Evolutionary conservation across 192 early-diverging fungal species (phyloP).

Genomic region (Entomortierella parvispora): DNA sequence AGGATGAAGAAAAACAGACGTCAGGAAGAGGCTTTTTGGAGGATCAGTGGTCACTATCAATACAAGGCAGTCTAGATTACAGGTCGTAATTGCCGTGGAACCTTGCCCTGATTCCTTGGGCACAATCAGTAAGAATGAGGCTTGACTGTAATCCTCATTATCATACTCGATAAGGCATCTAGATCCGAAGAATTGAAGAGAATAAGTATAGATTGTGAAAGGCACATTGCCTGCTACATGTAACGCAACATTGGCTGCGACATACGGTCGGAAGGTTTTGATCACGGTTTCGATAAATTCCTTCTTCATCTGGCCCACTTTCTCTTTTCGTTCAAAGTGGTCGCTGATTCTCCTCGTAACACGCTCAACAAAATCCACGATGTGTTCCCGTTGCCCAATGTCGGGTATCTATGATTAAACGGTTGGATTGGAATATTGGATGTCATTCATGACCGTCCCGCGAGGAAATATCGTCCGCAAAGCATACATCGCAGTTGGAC

Average conservation of each 20-base stretch:
- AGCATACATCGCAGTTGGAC: no score
- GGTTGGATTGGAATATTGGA: background rate
- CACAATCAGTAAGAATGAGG: conserved; percentile 22
- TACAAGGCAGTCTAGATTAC: conserved; percentile 21
- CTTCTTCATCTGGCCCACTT: conserved; percentile 21
- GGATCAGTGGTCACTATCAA: no score
- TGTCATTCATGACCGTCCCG: no score
- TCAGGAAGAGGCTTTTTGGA: background rate
- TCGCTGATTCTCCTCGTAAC: conserved; percentile 9
- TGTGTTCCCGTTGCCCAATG: conserved; percentile 25
- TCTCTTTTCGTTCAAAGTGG: conserved; percentile 7
- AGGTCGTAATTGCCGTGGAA: conserved; percentile 24
- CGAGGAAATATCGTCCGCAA: background rate
- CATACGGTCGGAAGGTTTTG: conserved; percentile 15
- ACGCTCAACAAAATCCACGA: conserved; percentile 21
- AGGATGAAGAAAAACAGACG: background rate
- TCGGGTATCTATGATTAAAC: conserved; percentile 11
- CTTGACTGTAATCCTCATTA: conserved; percentile 11
- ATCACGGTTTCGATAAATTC: conserved; percentile 22
- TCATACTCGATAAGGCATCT: conserved; percentile 46
- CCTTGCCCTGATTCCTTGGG: background rate
- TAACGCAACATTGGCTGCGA: background rate
- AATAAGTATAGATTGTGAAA: background rate
- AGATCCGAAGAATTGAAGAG: background rate
- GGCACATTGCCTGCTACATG: no score